Evolutionary conservation across 192 early-diverging fungal genomes (phyloP).

Genomic region (Coemansia sp.): DNA sequence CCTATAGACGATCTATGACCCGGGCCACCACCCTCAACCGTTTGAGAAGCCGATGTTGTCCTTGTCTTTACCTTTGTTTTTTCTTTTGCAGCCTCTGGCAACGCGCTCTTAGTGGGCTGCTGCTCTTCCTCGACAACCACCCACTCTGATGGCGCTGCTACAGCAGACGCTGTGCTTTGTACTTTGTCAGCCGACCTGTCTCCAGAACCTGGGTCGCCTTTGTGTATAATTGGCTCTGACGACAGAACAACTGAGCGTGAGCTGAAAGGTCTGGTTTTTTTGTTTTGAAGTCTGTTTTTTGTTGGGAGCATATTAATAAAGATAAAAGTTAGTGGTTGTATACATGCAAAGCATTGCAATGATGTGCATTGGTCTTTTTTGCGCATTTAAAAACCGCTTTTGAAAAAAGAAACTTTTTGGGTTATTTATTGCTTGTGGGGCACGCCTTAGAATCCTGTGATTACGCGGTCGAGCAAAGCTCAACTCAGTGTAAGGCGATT

Average conservation of each 20-base stretch:
- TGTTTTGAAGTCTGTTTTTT: constrained; percentile 6
- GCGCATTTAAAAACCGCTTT: too few relatives aligned
- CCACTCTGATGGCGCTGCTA: constrained; percentile 2
- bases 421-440: too few relatives aligned
- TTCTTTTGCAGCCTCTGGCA: neutral
- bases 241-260: neutral
- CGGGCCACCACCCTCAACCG: neutral
- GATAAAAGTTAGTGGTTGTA: neutral
- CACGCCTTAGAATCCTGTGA: too few relatives aligned
- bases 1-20: neutral
- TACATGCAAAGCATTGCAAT: too few relatives aligned
- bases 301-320: constrained; percentile 1
- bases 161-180: neutral
- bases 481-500: too few relatives aligned
- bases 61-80: constrained; percentile 1
- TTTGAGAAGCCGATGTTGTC: neutral
- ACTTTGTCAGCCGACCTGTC: neutral
- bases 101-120: neutral
- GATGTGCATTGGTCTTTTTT: too few relatives aligned
- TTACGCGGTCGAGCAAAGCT: too few relatives aligned
- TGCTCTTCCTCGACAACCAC: neutral
- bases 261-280: neutral
- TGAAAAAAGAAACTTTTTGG: too few relatives aligned
- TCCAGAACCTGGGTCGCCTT: neutral
- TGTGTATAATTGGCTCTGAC: neutral